Evolutionary conservation across 2,329 filamentous ascomycete genomes (phyloP).

Genomic region (Hymenoscyphus salicellus): DNA sequence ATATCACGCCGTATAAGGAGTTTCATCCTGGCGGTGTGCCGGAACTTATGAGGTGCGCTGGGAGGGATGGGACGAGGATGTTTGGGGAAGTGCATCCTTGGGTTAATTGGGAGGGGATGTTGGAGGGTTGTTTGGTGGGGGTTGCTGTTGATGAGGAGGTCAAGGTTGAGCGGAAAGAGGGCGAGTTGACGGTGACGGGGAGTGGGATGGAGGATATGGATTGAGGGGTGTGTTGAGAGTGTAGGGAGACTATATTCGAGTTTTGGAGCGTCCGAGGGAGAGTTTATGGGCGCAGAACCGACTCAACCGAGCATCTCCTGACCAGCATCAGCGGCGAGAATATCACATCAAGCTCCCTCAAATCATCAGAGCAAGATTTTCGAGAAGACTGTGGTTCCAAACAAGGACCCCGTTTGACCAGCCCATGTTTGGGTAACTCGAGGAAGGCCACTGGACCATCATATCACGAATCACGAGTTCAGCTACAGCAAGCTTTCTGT

Average conservation of each 20-base stretch:
- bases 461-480: background rate
- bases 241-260: background rate
- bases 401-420: too few relatives aligned
- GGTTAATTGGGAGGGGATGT: slow-evolving; percentile 71
- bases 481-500: background rate
- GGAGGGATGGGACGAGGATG: slow-evolving; percentile 58
- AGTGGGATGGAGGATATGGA: slow-evolving; percentile 61
- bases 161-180: slow-evolving; percentile 43
- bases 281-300: too few relatives aligned
- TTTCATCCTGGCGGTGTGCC: slow-evolving; percentile 87
- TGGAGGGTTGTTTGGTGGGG: slow-evolving; percentile 60
- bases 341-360: too few relatives aligned
- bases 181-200: slow-evolving; percentile 50
- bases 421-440: too few relatives aligned
- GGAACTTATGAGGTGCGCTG: slow-evolving; percentile 65
- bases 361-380: too few relatives aligned
- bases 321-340: too few relatives aligned
- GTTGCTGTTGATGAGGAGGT: slow-evolving; percentile 57
- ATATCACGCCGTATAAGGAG: slow-evolving; percentile 81
- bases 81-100: slow-evolving; percentile 68
- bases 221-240: slow-evolving; percentile 32
- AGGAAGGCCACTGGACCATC: background rate
- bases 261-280: background rate
- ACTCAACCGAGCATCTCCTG: too few relatives aligned
- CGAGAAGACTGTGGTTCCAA: too few relatives aligned